Evolutionary conservation across 2,329 filamentous ascomycete genomes (phyloP), one percentile per base, ranked within the genome.

Genomic region (Epichloe sylvatica): DNA sequence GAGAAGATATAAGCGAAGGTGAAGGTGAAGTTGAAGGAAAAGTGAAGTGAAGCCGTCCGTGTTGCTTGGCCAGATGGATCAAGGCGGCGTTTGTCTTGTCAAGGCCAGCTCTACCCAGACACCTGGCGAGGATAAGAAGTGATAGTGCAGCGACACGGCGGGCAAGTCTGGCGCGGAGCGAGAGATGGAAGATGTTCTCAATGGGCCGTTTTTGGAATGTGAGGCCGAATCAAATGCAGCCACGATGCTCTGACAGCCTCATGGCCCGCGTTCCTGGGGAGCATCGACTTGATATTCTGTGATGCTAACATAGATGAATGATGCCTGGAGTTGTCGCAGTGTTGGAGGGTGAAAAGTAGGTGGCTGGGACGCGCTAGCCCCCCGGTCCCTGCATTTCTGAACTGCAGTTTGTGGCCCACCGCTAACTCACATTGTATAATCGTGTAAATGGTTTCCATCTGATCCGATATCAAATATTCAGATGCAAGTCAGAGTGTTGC

Each of bases 51-150:
- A 30, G 41, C 23, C 34, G n/a, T 21, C 17, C 17, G 17, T 19
- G 43, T 23, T 36, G 30, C 37, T 39, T 39, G n/a, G 5, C n/a
- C 17, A n/a, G n/a, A 39, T 19, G n/a, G 21, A 21, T 9, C 36
- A 46, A 35, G 43, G 43, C 33, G 17, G 17, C n/a, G 30, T 21
- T 15, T 25, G n/a, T 19, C 21, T 21, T 42, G 19, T 15, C 23
- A 21, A 17, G 41, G 45, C 39, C 44, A 54, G 54, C 60, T 59
- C 60, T 51, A 46, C 46, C 40, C 51, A 55, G 60, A 60, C 60
- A 59, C 60, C 49, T 43, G 52, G 23, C 34, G 19, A 38, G 50
- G 59, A 61, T 61, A 62, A 58, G 15, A 50, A 43, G 12, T 55
- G 61, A 54, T 62, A 63, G 53, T 23, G 51, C 42, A 21, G 13